Percentiles rank a stretch among this genome's conserved stretches.
phyloP scores from a whole-genome alignment of 345 rosid genomes.

The Salix purpurea region DNA sequence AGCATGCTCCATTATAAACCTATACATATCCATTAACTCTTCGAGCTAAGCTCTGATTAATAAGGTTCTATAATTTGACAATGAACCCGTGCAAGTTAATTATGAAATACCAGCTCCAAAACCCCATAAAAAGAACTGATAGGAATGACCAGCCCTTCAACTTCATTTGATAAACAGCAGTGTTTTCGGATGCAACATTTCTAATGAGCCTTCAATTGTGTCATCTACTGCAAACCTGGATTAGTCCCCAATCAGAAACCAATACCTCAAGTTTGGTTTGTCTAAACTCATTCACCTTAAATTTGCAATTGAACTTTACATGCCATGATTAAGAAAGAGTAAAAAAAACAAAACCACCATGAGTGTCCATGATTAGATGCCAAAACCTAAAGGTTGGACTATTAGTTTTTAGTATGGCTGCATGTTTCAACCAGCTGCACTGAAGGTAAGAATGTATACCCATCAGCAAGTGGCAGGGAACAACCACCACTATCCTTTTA shows the following conservation, averaged over 20 bases:
- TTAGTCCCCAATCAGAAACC: neutral
- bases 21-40: too few species aligned
- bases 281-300: neutral
- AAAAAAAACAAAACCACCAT: neutral
- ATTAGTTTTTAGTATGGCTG: neutral
- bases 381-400: neutral
- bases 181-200: neutral
- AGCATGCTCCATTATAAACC: too few species aligned
- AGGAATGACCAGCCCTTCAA: too few species aligned
- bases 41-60: too few species aligned
- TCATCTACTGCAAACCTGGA: neutral
- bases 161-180: too few species aligned
- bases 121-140: too few species aligned
- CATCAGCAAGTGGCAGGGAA: neutral
- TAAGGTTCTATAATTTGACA: too few species aligned
- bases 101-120: too few species aligned
- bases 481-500: neutral
- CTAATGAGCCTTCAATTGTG: neutral
- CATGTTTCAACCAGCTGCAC: neutral
- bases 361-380: neutral
- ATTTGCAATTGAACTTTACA: neutral
- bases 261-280: neutral
- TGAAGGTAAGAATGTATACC: neutral
- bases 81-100: too few species aligned
- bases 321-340: neutral